A percentile compares a stretch with the other conserved stretches of the same genome.
These are phyloP conservation scores for Melampsora occidentalis DNA, from an alignment of 1,284 basidiomycete genomes.

Conservation along the genomic window DNA sequence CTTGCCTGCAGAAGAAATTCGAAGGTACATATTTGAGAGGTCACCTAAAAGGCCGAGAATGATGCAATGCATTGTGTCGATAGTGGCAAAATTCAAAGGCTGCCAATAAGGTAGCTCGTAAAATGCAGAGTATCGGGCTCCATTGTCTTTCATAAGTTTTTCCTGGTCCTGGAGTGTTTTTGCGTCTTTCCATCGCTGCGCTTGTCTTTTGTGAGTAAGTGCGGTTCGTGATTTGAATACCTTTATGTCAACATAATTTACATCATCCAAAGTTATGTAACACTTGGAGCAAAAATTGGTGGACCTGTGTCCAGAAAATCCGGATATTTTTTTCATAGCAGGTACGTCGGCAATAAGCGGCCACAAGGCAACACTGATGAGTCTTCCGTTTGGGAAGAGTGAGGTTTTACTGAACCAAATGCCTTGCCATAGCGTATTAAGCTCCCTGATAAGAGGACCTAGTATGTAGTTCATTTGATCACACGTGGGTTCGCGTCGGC, in stretches of 20 bases:
- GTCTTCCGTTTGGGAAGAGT: neutral
- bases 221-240: neutral
- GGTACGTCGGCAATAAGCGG: neutral
- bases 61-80: conserved; percentile 17
- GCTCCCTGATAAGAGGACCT: conserved; percentile 50
- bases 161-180: neutral
- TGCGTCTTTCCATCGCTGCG: neutral
- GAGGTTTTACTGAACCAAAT: neutral
- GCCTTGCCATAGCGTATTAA: neutral
- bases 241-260: too few relatives aligned
- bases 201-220: neutral
- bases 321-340: too few relatives aligned
- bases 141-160: conserved; percentile 7
- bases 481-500: conserved; percentile 44
- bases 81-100: conserved; percentile 15
- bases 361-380: neutral
- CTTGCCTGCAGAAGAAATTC: conserved; percentile 12
- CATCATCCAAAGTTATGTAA: neutral
- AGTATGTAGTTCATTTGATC: conserved; percentile 51
- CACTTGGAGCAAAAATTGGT: neutral
- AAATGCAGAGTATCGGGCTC: conserved; percentile 15
- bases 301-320: neutral
- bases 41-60: conserved; percentile 19
- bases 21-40: conserved; percentile 3
- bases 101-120: conserved; percentile 24